These are phyloP conservation scores for Exophiala xenobiotica DNA, from an alignment of 2,329 filamentous ascomycete species.

Conservation along the genomic window DNA sequence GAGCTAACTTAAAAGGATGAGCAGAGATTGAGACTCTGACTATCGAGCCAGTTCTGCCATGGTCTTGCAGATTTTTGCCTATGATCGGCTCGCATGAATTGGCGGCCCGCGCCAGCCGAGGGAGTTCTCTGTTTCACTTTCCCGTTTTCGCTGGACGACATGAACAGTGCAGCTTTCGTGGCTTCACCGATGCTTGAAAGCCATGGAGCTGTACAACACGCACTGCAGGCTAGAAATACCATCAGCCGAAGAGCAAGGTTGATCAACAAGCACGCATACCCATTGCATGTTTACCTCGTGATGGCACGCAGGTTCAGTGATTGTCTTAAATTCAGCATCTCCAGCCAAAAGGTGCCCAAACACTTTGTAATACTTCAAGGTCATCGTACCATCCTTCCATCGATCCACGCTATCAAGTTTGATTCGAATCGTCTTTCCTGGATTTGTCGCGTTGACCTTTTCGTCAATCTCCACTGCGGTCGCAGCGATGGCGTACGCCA, in stretches of 20 bases:
- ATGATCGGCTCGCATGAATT: too few relatives aligned
- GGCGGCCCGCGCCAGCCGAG: too few relatives aligned
- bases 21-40: too few relatives aligned
- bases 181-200: conserved; percentile 22
- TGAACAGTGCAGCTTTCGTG: conserved; percentile 17
- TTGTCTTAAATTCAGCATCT: conserved; percentile 4
- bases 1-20: too few relatives aligned
- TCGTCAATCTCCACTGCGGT: conserved; percentile 16
- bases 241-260: conserved; percentile 1
- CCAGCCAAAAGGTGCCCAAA: conserved; percentile 7
- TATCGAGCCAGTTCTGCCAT: too few relatives aligned
- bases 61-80: too few relatives aligned
- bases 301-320: conserved; percentile 17
- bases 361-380: conserved; percentile 14
- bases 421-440: conserved; percentile 8
- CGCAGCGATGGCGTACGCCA: conserved; percentile 22
- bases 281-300: conserved; percentile 20
- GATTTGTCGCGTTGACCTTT: background rate
- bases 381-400: conserved; percentile 11
- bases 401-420: conserved; percentile 22
- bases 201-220: conserved; percentile 21
- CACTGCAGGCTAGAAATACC: conserved; percentile 11
- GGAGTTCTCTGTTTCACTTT: background rate
- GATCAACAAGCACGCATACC: conserved; percentile 5
- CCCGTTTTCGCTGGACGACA: background rate